Base-by-base conservation (phyloP, 352 stramenopile species). In the Elongisporangium prolatum region DNA sequence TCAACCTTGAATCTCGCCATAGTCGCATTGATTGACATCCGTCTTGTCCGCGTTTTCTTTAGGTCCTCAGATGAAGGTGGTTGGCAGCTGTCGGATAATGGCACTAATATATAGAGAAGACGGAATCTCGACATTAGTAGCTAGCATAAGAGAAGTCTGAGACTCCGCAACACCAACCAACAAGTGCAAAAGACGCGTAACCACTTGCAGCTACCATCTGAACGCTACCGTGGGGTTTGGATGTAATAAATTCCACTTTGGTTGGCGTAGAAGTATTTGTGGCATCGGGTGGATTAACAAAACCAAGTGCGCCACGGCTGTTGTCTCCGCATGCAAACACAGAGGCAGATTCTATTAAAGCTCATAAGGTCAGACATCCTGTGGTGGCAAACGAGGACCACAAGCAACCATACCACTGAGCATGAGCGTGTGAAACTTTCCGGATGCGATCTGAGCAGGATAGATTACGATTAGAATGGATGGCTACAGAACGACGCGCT, bases 311-410 rank as follows among this genome's bases (percentile, higher is more conserved):
- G 5, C 76, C 74, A 49, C 84, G 77, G 13, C 71, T 72, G 52
- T 90, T 91, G 59, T 93, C 84, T 10, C 84, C 84, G 59, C 74
- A 88, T 2, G 74, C 74, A 65, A 93, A 93, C 38, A 90, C 70
- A 5, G 57, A 59, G 18, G 67, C 68, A n/a, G 80, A 90, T 47
- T 93, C 80, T 93, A 54, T n/a, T 56, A 1, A 20, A 25, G 40
- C 9, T 52, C 10, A 9, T 18, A 67, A 57, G 40, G 48, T 21
- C 14, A 48, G 40, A 47, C 14, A 21, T 18, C 56, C 55, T 21
- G 16, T 53, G 52, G n/a, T n/a, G 24, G 21, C 24, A 61, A 17
- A 5, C 5, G 13, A 13, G 17, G 18, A 40, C 3, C 2, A 21
- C 4, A n/a, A n/a, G n/a, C n/a, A n/a, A 37, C n/a, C 68, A 0